Evolutionary conservation across 495 filamentous ascomycete genomes (phyloP), one percentile per base, ranked within the genome.

Genomic region (Penicillium paradoxum): DNA sequence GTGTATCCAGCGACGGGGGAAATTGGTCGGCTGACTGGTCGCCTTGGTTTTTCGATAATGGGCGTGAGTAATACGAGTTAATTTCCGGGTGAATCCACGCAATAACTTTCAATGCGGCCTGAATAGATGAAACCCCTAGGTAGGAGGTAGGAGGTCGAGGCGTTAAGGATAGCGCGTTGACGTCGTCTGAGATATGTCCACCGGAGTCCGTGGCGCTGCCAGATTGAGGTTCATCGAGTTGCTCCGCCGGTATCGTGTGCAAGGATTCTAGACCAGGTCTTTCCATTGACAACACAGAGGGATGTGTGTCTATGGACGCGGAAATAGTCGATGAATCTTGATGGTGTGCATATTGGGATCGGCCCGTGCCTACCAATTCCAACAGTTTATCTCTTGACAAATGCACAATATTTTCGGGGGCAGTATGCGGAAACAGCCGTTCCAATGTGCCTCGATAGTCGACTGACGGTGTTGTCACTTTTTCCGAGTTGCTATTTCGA

Each of bases 101-200:
- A 30, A 65, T 65, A 39, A 59, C 56, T 32, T 58, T 56, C 30
- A 87, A 74, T 0, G 79, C 80, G 32, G 73, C 74, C 36, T 79
- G 65, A 6, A 83, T 74, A 19, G 85, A 89, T 0, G 84, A 86
- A 18, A 84, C 77, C 14, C 85, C 85, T 1, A 88, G 74, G 59
- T 88, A 89, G 5, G 85, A 88, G 9, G 83, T 76, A 46, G 83
- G 79, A 33, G 56, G 49, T 21, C 57, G 57, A 13, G 37, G 32
- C 2, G 78, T 71, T 57, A 85, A 73, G 18, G 83, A 85, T 1
- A 88, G 72, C 0, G 79, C 83, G 65, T 88, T 88, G 34, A 89
- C 83, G 64, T 89, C 85, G 62, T 89, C 85, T 2, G 82, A 64
- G 29, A 59, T 55, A 40, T 55, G 51, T 3, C 41, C 56, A 1